These are phyloP conservation scores for Leishmania lainsoni DNA, from an alignment of 208 protist species.

Conservation along the genomic window DNA sequence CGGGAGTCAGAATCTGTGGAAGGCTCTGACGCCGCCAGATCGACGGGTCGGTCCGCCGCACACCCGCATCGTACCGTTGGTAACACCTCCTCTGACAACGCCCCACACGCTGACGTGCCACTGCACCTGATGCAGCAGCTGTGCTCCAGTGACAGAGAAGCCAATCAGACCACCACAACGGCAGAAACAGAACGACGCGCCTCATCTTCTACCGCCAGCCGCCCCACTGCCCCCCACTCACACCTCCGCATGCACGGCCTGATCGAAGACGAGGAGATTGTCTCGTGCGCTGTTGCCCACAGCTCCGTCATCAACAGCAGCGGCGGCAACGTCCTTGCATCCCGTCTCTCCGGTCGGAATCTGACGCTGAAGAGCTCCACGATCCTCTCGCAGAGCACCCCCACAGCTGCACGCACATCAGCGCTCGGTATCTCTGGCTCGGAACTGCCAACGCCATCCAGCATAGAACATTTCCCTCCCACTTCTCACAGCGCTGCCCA, in stretches of 20 bases:
- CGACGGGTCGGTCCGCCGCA: too few species aligned
- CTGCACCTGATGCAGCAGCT: background rate
- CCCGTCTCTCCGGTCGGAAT: slow-evolving; percentile 1
- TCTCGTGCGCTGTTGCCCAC: background rate
- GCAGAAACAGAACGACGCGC: background rate
- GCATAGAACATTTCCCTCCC: slow-evolving; percentile 4
- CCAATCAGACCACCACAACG: background rate
- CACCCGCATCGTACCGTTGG: too few species aligned
- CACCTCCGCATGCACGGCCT: slow-evolving; percentile 3
- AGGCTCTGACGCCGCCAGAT: background rate
- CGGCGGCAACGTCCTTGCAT: background rate
- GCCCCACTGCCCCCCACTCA: background rate
- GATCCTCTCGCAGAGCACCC: slow-evolving; percentile 17
- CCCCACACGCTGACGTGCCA: background rate
- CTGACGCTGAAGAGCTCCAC: slow-evolving; percentile 10
- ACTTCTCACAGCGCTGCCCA: slow-evolving; percentile 1
- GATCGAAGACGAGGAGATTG: background rate
- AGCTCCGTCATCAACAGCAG: background rate
- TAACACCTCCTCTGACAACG: background rate
- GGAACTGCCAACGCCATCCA: slow-evolving; percentile 28
- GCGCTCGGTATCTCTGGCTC: slow-evolving; percentile 25
- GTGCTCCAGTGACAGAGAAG: background rate
- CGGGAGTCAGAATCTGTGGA: background rate
- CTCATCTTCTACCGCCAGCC: slow-evolving; percentile 1
- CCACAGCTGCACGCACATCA: slow-evolving; percentile 15